Percentiles rank a stretch among this genome's conserved stretches.
Evolutionary conservation across 371 early-diverging fungal species (phyloP).

Genomic region (Zopfochytrium polystomum): DNA sequence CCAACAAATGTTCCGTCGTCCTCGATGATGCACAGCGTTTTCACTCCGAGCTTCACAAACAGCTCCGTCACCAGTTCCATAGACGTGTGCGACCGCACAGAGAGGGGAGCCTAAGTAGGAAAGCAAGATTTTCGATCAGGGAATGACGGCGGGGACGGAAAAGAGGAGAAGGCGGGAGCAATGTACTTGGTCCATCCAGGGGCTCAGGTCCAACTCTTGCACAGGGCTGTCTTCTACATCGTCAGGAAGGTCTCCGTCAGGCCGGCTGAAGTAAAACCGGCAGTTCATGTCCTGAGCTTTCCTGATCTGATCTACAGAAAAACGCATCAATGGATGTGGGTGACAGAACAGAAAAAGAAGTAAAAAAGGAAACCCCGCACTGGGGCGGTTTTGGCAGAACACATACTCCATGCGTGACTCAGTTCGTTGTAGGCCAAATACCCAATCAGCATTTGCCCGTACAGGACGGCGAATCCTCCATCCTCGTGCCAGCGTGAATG

Average conservation of each 20-base stretch:
- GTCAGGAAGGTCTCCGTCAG: neutral
- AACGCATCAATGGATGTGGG: too few relatives aligned
- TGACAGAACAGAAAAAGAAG: neutral
- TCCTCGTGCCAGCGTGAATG: too few relatives aligned
- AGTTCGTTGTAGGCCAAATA: slow-evolving; percentile 83
- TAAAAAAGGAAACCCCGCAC: neutral
- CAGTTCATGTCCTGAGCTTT: slow-evolving; percentile 47
- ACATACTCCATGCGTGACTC: slow-evolving; percentile 64
- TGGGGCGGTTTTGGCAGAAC: neutral
- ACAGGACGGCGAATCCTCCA: slow-evolving; percentile 84
- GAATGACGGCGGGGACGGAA: neutral
- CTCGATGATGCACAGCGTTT: slow-evolving; percentile 38
- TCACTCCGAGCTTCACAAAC: slow-evolving; percentile 77
- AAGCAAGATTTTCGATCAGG: too few relatives aligned
- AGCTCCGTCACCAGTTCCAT: slow-evolving; percentile 86
- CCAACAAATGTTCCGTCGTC: slow-evolving; percentile 52
- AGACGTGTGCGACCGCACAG: slow-evolving; percentile 67
- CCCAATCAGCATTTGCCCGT: slow-evolving; percentile 71
- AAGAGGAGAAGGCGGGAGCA: neutral
- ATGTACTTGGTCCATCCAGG: slow-evolving; percentile 65
- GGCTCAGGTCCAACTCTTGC: slow-evolving; percentile 39
- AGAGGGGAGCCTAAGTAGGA: slow-evolving; percentile 83
- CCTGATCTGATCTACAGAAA: too few relatives aligned
- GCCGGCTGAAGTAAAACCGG: neutral
- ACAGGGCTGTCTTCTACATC: too few relatives aligned